Base-by-base conservation (phyloP, 169 alveolate genomes). In the Cryptosporidium tyzzeri region DNA sequence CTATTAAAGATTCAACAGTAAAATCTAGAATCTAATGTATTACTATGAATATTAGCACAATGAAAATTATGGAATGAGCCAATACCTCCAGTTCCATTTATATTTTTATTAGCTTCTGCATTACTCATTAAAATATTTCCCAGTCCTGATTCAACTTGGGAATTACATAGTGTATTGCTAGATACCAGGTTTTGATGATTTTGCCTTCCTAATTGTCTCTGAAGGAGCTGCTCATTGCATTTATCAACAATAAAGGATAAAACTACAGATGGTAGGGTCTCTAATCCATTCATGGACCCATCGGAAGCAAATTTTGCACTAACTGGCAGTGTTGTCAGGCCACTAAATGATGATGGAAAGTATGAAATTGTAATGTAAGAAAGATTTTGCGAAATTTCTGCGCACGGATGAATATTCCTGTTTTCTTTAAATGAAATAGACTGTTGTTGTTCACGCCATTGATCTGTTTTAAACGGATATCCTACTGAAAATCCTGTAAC, bases 131-230 rank as follows among this genome's bases (percentile, higher is more conserved):
- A 35, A 23, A 62, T 31, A 29, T 62, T 80, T 31, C 80, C 89
- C 44, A 80, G 75, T 80, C 89, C 89, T 59, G 75, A 59, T 26
- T 80, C 89, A 80, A 80, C 75, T 59, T 80, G 89, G 44, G 89
- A 23, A 1, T 65, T 16, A 10, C 31, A 35, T 10, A 0, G 48
- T 31, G 71, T 10, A 29, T 33, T 65, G 35, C 12, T 10, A 16
- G 48, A 41, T 3, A 58, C 7, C 31, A 73, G 55, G 33, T 59
- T 59, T 21, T 62, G 75, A 39, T 29, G 61, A 10, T n/a, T 31
- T 14, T 80, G 73, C 67, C 89, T 80, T 29, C 44, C 53, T 8
- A 65, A 18, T 62, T 80, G 89, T 45, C 89, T 80, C 21, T 80
- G 89, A 14, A 65, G 65, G 14, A 80, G 62, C 55, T 80, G 89